These are phyloP conservation scores for Phytophthora chlamydospora DNA, from an alignment of 352 stramenopile species.

Conservation along the genomic window DNA sequence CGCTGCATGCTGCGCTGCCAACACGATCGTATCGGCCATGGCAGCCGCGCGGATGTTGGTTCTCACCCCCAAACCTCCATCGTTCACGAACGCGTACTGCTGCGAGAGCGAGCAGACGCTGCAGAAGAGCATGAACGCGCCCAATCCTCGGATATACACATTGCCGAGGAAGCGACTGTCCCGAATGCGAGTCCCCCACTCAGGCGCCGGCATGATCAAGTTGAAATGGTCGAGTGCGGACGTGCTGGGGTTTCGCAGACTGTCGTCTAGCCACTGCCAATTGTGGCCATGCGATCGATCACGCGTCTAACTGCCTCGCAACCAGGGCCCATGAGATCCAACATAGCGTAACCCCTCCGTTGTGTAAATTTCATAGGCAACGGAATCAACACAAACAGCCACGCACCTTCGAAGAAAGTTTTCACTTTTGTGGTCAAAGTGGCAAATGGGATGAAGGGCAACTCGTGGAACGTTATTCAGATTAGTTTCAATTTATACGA, in stretches of 20 bases:
- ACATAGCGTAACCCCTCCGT: not conserved
- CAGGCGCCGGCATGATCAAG: constrained; percentile 21
- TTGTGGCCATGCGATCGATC: too few species aligned
- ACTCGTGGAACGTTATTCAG: not conserved
- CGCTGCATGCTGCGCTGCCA: constrained; percentile 17
- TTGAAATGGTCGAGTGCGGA: constrained; percentile 27
- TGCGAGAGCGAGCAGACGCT: constrained; percentile 34
- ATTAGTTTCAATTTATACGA: constrained; percentile 29
- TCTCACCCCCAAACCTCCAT: constrained; percentile 4
- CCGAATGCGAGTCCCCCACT: constrained; percentile 29
- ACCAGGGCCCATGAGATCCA: too few species aligned
- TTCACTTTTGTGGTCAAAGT: constrained; percentile 4
- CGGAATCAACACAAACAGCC: not conserved
- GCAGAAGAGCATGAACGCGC: constrained; percentile 34
- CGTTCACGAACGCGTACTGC: constrained; percentile 32
- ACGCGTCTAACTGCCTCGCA: too few species aligned
- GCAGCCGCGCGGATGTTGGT: constrained; percentile 14
- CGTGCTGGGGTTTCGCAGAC: constrained; percentile 20
- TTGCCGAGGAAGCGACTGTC: constrained; percentile 46
- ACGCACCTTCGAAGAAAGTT: constrained; percentile 11
- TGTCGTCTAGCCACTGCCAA: constrained; percentile 9
- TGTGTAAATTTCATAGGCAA: not conserved
- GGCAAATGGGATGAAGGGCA: constrained; percentile 10
- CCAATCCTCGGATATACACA: constrained; percentile 41
- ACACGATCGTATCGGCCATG: constrained; percentile 5